Evolutionary conservation across 352 stramenopile genomes (phyloP), one percentile per base, ranked within the genome.

Genomic region (Globisporangium nunn): DNA sequence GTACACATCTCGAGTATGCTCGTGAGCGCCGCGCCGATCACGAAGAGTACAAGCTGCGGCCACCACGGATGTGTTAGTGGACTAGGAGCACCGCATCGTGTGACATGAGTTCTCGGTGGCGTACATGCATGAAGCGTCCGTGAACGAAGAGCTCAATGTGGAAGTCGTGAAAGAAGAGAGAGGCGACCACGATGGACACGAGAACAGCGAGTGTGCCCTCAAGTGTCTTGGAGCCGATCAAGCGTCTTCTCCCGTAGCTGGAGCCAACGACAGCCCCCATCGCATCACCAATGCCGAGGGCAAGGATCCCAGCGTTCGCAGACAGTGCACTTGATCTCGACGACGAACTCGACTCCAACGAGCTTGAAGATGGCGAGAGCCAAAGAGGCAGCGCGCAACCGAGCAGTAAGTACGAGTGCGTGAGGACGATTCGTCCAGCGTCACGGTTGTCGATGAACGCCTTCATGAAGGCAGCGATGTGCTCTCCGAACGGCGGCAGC

Each of bases 361-460:
- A 23, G 0, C 17, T 15, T 12, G 45, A 8, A n/a, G 54, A 50
- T 12, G 55, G 48, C 5, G 66, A 61, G 28, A 93, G 64, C 83
- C 83, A 93, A 17, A 89, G 56, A 2, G 83, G 83, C 15, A 93
- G 48, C 12, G 83, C 83, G 57, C 83, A 91, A 2, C 83, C 81
- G 0, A 93, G 65, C 2, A 93, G 70, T 45, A 93, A 50, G 58
- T 93, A 93, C 41, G 78, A 85, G 59, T 91, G 83, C 5, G 78
- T 91, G 44, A 93, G 53, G 30, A 91, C 81, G 28, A 88, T 62
- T 37, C 71, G 74, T 8, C 83, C 83, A 14, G 62, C 75, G 43
- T 93, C 83, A 12, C 83, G 78, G 54, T 81, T 67, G 68, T 93
- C 83, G 56, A 93, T 82, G 54, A 91, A 93, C 17, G 70, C 64